A percentile compares a stretch with the other conserved stretches of the same genome.
Conservation (phyloP, 257 asterid species). For the Fraxinus excelsior region DNA sequence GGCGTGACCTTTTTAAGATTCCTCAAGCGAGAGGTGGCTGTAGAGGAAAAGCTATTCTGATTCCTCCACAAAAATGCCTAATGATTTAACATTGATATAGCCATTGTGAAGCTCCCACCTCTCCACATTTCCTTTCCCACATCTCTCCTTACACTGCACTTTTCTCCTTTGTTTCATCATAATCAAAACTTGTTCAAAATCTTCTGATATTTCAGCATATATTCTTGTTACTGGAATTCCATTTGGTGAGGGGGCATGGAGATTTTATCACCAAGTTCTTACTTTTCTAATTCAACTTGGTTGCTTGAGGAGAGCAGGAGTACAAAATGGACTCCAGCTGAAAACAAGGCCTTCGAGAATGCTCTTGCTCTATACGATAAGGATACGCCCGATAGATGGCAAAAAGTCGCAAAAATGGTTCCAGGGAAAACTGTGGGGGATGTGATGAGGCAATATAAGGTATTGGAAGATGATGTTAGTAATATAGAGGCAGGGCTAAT, state of each 20-base stretch:
- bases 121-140: conserved; percentile 36
- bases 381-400: conserved; percentile 89
- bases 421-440: conserved; percentile 83
- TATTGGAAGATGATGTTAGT: conserved; percentile 83
- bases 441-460: conserved; percentile 77
- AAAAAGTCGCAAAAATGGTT: conserved; percentile 82
- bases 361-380: conserved; percentile 87
- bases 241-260: conserved; percentile 74
- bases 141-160: conserved; percentile 23
- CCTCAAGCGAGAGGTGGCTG: conserved; percentile 63
- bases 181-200: conserved; percentile 1
- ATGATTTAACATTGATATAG: conserved; percentile 57
- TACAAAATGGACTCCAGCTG: conserved; percentile 78
- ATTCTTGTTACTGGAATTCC: conserved; percentile 14
- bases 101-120: conserved; percentile 52
- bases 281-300: conserved; percentile 58
- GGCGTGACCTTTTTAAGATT: conserved; percentile 61
- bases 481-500: conserved; percentile 86
- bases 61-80: conserved; percentile 59
- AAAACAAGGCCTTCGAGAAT: conserved; percentile 88
- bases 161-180: conserved; percentile 27
- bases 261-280: conserved; percentile 69
- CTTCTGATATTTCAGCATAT: not conserved
- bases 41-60: conserved; percentile 64
- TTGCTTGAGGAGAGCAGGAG: conserved; percentile 51